Base-by-base conservation (phyloP, 108 stramenopile genomes). In the Pseudonitzschia multiseries region DNA sequence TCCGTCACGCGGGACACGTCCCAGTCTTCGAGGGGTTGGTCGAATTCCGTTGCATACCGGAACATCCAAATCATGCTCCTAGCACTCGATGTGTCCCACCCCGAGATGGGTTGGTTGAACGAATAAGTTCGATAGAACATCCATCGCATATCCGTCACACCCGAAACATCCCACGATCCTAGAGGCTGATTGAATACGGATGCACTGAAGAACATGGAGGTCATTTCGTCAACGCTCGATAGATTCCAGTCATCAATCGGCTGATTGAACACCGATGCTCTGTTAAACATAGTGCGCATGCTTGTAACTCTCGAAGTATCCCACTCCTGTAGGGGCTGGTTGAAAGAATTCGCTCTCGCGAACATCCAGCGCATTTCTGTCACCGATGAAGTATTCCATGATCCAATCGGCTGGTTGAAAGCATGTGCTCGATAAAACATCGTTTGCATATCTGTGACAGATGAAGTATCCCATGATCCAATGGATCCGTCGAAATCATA, bases 161-260 rank as follows among this genome's bases (percentile, higher is more conserved):
- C 22, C 8, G 46, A 64, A 21, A 59, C 31, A 56, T 73, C 48
- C 77, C 77, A 78, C 33, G 44, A 24, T 8, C 33, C 65, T 3
- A 82, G 33, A 42, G 65, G 44, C 40, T 69, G 65, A 33, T 79
- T 75, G 51, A 82, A 82, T n/a, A 41, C 8, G 10, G 21, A 24
- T 24, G 73, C 71, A 8, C 61, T 27, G 27, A 31, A 18, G 68
- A 81, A 81, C 80, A 74, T 78, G 27, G 26, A n/a, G 6, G 21
- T 41, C 29, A 77, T 53, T 17, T 40, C 27, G 10, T 26, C 26
- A 21, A 76, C 72, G 15, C 52, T 48, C 18, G 65, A 48, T 22
- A 69, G 60, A 36, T 83, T 65, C 84, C 84, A 88, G 9, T 53
- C 20, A 22, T 28, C 51, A 8, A 88, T 44, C 46, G 69, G 70